Conservation (phyloP, 1,284 basidiomycete genomes). For the Puccinia novopanici region DNA sequence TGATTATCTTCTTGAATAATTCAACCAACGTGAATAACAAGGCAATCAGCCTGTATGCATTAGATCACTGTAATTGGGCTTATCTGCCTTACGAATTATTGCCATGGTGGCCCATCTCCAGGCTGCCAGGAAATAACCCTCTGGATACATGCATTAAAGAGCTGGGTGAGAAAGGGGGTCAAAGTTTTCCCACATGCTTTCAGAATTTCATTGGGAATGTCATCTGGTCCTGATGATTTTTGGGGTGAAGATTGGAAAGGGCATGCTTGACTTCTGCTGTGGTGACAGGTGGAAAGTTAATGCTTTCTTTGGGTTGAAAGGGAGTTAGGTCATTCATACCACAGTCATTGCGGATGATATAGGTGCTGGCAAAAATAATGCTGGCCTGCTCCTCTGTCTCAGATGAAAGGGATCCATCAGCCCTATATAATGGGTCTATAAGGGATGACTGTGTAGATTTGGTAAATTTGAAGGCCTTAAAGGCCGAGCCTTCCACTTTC, state of each 20-base stretch:
- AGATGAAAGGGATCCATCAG: background rate
- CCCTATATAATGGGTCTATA: background rate
- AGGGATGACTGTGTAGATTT: background rate
- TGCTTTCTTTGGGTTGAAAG: too few relatives aligned
- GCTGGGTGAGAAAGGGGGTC: background rate
- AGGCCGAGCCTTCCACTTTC: background rate
- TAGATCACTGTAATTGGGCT: slow-evolving; percentile 7
- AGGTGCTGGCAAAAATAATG: slow-evolving; percentile 25
- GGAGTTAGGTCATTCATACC: background rate
- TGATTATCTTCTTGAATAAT: slow-evolving; percentile 25
- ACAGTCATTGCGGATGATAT: background rate
- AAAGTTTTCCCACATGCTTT: background rate
- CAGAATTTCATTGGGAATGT: slow-evolving; percentile 19
- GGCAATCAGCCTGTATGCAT: slow-evolving; percentile 16
- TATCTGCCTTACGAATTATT: slow-evolving; percentile 20
- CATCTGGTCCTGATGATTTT: slow-evolving; percentile 15
- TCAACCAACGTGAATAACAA: slow-evolving; percentile 13
- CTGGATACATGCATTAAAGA: background rate
- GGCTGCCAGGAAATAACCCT: background rate
- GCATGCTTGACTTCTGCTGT: background rate
- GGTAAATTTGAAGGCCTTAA: slow-evolving; percentile 13
- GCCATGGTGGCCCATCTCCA: slow-evolving; percentile 17
- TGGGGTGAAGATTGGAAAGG: background rate
- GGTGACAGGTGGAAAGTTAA: slow-evolving; percentile 3
- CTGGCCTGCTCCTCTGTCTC: background rate